Evolutionary conservation across 148 eudicot genomes (phyloP), one percentile per base, ranked within the genome.

Genomic region (Amaranthus cruentus): DNA sequence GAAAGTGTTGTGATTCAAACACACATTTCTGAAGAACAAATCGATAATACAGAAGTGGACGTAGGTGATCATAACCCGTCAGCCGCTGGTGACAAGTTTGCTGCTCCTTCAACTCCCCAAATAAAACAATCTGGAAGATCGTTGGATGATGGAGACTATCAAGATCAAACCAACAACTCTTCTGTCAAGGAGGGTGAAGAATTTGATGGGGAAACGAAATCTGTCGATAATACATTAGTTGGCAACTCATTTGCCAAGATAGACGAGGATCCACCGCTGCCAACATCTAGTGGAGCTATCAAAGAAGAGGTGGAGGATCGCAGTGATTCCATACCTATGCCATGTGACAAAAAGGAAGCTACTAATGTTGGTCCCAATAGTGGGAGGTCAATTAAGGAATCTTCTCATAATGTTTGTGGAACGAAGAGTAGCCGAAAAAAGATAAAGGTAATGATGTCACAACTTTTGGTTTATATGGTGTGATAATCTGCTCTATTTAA

Each of bases 101-200:
- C 90, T 28, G 90, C 97, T 81, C 94, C 97, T 42, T 86, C 89
- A 51, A 91, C 97, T 68, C 97, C 97, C 49, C 94, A 88, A 73
- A 51, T 86, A 71, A 85, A 91, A 75, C 94, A 89, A 74, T 86
- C 87, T 7, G 84, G 65, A 71, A 84, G 97, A 68, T 81, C 80
- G 68, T 51, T 86, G 74, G 92, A 88, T 69, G 84, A 89, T 47
- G 83, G 79, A 21, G 90, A 90, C 73, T 82, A 76, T 73, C 92
- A 79, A 15, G 90, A 89, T 75, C 94, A 87, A 62, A 73, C 82
- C 59, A 84, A 77, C 58, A 63, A 66, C 61, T 84, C 87, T 51
- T 62, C 76, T 9, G 87, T 84, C 48, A 86, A 83, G 76, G 93
- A 84, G 50, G 68, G 79, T 10, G 83, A 69, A 66, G 91, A 85